Percentiles rank a stretch among this genome's conserved stretches.
These are phyloP conservation scores for Chalaropsis thielavioides DNA, from an alignment of 2,329 filamentous ascomycete species.

Conservation along the genomic window DNA sequence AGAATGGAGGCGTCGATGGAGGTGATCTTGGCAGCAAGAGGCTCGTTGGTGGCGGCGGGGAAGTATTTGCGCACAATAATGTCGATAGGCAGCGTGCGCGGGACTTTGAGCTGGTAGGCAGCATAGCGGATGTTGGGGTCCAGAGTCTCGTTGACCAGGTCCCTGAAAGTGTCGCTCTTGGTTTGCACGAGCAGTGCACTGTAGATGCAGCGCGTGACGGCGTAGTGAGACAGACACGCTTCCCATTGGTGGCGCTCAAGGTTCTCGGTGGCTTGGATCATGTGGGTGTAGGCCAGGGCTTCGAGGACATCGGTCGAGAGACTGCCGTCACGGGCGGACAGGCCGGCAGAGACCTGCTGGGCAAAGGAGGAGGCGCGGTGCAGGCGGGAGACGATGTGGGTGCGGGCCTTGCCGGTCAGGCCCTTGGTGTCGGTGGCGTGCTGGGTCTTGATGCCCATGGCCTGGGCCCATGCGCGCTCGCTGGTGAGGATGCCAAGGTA, in stretches of 20 bases:
- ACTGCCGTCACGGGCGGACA: slow-evolving; percentile 49
- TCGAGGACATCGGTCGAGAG: slow-evolving; percentile 59
- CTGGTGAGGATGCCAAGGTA: slow-evolving; percentile 70
- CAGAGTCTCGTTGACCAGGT: slow-evolving; percentile 69
- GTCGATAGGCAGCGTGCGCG: slow-evolving; percentile 68
- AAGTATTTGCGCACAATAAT: slow-evolving; percentile 70
- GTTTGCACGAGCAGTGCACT: slow-evolving; percentile 50
- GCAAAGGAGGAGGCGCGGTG: slow-evolving; percentile 64
- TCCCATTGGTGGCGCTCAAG: slow-evolving; percentile 88
- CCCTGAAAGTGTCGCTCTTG: slow-evolving; percentile 65
- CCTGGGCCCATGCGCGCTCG: slow-evolving; percentile 88
- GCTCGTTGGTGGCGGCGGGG: slow-evolving; percentile 41
- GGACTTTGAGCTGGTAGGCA: slow-evolving; percentile 79
- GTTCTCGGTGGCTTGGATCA: slow-evolving; percentile 59
- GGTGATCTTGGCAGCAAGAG: slow-evolving; percentile 53
- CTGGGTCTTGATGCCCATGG: slow-evolving; percentile 81
- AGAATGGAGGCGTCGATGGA: slow-evolving; percentile 54
- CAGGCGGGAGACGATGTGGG: slow-evolving; percentile 78
- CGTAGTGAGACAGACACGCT: slow-evolving; percentile 58
- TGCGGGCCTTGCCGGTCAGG: slow-evolving; percentile 63
- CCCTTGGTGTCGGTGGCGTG: slow-evolving; percentile 68
- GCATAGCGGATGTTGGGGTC: slow-evolving; percentile 91
- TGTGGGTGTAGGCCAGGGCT: slow-evolving; percentile 66
- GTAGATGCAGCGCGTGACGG: slow-evolving; percentile 70
- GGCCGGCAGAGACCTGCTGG: slow-evolving; percentile 48